phyloP scores from a whole-genome alignment of 2,329 filamentous ascomycete genomes.

The Cucurbitaria berberidis region DNA sequence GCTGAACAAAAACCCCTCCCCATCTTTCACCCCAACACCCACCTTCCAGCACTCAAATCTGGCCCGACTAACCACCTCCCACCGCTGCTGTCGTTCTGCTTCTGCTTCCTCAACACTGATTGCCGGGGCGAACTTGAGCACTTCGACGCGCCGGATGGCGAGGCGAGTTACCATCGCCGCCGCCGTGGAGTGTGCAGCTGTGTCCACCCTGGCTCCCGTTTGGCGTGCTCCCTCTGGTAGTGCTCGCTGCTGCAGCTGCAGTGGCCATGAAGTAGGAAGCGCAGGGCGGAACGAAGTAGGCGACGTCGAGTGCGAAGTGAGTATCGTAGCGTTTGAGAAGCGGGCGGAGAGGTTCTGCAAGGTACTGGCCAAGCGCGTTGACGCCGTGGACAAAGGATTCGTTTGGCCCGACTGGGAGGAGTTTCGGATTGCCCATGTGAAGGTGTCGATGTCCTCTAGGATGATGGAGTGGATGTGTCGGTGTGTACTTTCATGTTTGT shows the following conservation, averaged over 20 bases:
- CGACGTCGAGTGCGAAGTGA: conserved; percentile 20
- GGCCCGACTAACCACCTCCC: conserved; percentile 46
- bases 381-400: conserved; percentile 21
- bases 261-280: conserved; percentile 41
- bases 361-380: conserved; percentile 17
- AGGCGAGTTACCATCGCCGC: conserved; percentile 36
- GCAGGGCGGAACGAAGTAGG: conserved; percentile 16
- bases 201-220: background rate
- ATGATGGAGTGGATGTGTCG: conserved; percentile 58
- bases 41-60: conserved; percentile 46
- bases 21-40: conserved; percentile 15
- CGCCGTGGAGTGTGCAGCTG: background rate
- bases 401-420: background rate
- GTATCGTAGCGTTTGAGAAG: conserved; percentile 19
- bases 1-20: conserved; percentile 37
- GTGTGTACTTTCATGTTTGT: conserved; percentile 55
- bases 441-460: conserved; percentile 62
- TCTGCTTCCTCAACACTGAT: conserved; percentile 49
- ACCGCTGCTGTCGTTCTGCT: conserved; percentile 41
- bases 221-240: background rate
- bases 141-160: conserved; percentile 39
- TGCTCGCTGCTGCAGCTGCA: conserved; percentile 17
- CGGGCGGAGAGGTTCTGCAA: conserved; percentile 13
- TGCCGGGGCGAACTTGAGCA: conserved; percentile 46
- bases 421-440: conserved; percentile 38